These are phyloP conservation scores for Laetiporus sulphureus DNA, from an alignment of 1,284 basidiomycete species.

Conservation along the genomic window DNA sequence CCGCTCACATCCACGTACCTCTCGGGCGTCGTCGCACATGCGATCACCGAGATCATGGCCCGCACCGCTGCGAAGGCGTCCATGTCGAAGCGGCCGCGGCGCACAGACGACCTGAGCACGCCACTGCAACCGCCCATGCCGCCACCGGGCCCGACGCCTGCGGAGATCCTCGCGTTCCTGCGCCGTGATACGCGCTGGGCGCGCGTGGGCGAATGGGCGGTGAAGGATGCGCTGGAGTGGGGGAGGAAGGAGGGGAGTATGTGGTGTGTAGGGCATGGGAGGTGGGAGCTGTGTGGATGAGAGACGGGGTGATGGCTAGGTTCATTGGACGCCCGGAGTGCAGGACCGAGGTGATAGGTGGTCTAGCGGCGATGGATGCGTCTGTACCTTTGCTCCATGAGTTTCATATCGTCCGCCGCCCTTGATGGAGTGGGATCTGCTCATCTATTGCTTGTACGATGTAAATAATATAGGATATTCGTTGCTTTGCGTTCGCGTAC, in stretches of 20 bases:
- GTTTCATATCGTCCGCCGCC: too few relatives aligned
- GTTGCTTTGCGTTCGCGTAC: too few relatives aligned
- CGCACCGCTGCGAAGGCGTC: slow-evolving; percentile 5
- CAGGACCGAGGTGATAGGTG: too few relatives aligned
- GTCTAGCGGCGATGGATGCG: too few relatives aligned
- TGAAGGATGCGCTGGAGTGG: slow-evolving; percentile 50
- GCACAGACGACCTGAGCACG: slow-evolving; percentile 5
- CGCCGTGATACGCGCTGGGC: slow-evolving; percentile 55
- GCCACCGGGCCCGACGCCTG: slow-evolving; percentile 37
- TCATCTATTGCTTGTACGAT: too few relatives aligned
- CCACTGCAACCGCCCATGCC: slow-evolving; percentile 11
- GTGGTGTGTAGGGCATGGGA: slow-evolving; percentile 36
- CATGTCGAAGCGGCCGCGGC: slow-evolving; percentile 3
- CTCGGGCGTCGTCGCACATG: slow-evolving; percentile 37
- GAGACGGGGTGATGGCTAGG: too few relatives aligned
- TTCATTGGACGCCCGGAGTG: too few relatives aligned
- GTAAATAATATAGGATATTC: too few relatives aligned
- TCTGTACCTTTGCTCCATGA: too few relatives aligned
- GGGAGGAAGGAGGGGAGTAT: slow-evolving; percentile 37
- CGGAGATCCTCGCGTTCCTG: slow-evolving; percentile 41
- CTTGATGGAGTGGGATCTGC: too few relatives aligned
- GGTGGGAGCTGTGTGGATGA: slow-evolving; percentile 34
- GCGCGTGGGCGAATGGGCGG: slow-evolving; percentile 51
- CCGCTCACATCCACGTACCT: slow-evolving; percentile 49
- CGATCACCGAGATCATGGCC: slow-evolving; percentile 33